phyloP scores from a whole-genome alignment of 306 rosid species.

The Myrica gale region DNA sequence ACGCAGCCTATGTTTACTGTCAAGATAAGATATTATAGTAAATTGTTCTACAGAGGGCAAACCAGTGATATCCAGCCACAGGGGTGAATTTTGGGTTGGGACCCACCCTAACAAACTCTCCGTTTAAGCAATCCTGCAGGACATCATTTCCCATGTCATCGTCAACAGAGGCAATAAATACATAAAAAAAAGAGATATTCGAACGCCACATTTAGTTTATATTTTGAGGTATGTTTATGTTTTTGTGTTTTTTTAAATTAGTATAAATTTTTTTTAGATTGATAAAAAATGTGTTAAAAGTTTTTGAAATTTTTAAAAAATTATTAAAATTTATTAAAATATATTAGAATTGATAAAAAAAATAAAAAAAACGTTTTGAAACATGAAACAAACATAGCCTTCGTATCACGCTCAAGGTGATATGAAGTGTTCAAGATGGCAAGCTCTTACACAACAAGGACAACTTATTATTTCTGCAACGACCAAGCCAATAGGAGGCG shows the following conservation, averaged over 20 bases:
- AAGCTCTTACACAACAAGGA: not conserved
- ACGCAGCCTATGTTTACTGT: not conserved
- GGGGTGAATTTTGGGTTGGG: slow-evolving; percentile 84
- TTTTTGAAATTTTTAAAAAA: too few relatives aligned
- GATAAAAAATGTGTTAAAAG: too few relatives aligned
- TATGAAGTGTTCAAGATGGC: not conserved
- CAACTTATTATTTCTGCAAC: not conserved
- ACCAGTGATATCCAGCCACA: slow-evolving; percentile 94
- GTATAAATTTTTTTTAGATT: too few relatives aligned
- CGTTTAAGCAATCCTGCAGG: slow-evolving; percentile 79
- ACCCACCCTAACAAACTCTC: slow-evolving; percentile 96
- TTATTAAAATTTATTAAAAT: too few relatives aligned
- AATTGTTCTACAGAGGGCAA: slow-evolving; percentile 10
- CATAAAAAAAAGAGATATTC: slow-evolving; percentile 1
- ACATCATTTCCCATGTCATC: slow-evolving; percentile 18
- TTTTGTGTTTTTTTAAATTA: too few relatives aligned
- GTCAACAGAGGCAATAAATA: not conserved
- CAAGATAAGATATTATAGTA: slow-evolving; percentile 4
- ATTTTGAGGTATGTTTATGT: too few relatives aligned
- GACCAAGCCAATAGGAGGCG: not conserved
- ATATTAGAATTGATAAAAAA: too few relatives aligned
- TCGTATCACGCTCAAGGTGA: not conserved
- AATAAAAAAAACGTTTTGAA: too few relatives aligned
- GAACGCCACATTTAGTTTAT: too few relatives aligned
- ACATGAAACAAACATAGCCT: too few relatives aligned